phyloP scores from a whole-genome alignment of 2,329 filamentous ascomycete genomes.

The Colletotrichum nymphaeae region DNA sequence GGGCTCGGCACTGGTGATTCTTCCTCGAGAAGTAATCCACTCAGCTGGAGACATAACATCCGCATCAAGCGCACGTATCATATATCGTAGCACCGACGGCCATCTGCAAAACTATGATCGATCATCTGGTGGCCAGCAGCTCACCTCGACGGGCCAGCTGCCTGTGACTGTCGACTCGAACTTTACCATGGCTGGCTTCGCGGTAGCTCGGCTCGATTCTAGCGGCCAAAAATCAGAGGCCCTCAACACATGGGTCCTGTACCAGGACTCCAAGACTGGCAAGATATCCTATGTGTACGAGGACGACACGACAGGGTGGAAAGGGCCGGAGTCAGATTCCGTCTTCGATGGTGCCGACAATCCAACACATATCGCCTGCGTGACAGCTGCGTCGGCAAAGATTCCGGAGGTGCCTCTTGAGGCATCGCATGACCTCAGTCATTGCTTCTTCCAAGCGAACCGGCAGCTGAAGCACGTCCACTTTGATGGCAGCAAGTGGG shows the following conservation, averaged over 20 bases:
- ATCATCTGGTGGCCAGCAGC: conserved; percentile 6
- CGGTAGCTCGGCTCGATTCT: conserved; percentile 27
- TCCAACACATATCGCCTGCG: conserved; percentile 30
- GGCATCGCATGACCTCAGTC: conserved; percentile 23
- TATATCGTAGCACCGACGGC: conserved; percentile 24
- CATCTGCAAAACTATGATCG: conserved; percentile 22
- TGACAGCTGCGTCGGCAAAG: conserved; percentile 25
- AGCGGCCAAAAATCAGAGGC: conserved; percentile 15
- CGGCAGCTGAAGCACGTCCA: conserved; percentile 24
- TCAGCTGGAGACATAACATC: conserved; percentile 10
- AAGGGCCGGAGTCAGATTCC: conserved; percentile 25
- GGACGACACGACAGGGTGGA: conserved; percentile 35
- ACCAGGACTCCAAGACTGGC: conserved; percentile 38
- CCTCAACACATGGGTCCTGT: conserved; percentile 40
- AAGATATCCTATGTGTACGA: conserved; percentile 37
- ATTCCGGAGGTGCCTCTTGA: conserved; percentile 13
- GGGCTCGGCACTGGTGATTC: conserved; percentile 17
- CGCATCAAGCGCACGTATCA: conserved; percentile 18
- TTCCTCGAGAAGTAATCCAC: conserved; percentile 13
- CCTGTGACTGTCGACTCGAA: conserved; percentile 32
- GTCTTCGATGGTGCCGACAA: conserved; percentile 29
- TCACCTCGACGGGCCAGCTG: conserved; percentile 7
- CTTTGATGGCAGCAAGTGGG: conserved; percentile 30
- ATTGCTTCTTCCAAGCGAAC: conserved; percentile 32
- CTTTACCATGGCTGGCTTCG: conserved; percentile 38